Percentiles rank a stretch among this genome's conserved stretches.
Evolutionary conservation across 2,329 filamentous ascomycete species (phyloP).

Genomic region (Nemania sp.): DNA sequence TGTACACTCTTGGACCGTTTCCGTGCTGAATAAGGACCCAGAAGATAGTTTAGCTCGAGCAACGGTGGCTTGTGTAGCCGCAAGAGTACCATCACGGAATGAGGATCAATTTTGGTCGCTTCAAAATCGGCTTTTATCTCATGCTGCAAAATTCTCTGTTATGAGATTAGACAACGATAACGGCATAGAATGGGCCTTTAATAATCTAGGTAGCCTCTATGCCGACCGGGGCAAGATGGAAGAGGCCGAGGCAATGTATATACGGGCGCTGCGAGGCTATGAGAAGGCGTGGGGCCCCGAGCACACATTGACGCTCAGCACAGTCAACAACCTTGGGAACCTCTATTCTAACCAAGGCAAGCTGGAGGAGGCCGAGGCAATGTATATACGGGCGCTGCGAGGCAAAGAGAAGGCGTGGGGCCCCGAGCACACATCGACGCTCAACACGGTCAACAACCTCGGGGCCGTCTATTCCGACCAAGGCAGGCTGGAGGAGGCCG

Average conservation of each 20-base stretch:
- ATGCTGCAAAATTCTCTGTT: constrained; percentile 18
- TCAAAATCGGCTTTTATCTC: constrained; percentile 20
- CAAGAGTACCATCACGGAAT: not conserved
- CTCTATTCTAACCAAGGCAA: constrained; percentile 43
- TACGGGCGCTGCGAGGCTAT: constrained; percentile 47
- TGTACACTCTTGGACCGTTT: constrained; percentile 27
- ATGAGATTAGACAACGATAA: constrained; percentile 13
- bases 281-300: constrained; percentile 8
- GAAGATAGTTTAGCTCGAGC: constrained; percentile 12
- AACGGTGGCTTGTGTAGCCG: constrained; percentile 16
- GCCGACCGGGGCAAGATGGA: not conserved
- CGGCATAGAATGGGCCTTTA: constrained; percentile 33
- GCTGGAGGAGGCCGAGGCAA: constrained; percentile 46
- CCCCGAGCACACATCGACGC: constrained; percentile 15
- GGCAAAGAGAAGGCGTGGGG: constrained; percentile 27
- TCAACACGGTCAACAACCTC: constrained; percentile 22
- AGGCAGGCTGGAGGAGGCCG: constrained; percentile 46
- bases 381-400: constrained; percentile 50
- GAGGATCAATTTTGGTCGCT: constrained; percentile 19
- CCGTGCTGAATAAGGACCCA: constrained; percentile 14
- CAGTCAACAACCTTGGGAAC: constrained; percentile 19
- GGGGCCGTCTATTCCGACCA: constrained; percentile 33
- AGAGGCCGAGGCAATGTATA: constrained; percentile 49
- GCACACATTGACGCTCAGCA: constrained; percentile 17
- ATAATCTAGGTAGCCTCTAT: not conserved